Conservation (phyloP, 177 flowering plant genomes). For the Vitis hybrid region DNA sequence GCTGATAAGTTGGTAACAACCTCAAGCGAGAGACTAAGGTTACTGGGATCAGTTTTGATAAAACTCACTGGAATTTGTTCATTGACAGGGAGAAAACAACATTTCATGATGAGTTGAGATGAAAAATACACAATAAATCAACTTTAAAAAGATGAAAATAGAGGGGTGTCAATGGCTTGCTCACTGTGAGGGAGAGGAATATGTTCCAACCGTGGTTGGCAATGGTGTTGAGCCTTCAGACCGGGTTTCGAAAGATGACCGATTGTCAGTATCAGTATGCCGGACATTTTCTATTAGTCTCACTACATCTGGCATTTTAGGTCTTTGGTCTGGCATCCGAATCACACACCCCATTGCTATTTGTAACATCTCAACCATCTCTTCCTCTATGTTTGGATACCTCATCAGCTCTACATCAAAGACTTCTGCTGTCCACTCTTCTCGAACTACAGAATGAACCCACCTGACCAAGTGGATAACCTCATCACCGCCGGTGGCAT, state of each 20-base stretch:
- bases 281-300: slow-evolving; percentile 74
- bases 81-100: slow-evolving; percentile 1
- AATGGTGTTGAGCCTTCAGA: slow-evolving; percentile 46
- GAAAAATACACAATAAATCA: neutral
- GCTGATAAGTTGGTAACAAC: neutral
- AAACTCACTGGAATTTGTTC: neutral
- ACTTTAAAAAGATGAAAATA: neutral
- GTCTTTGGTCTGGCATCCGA: slow-evolving; percentile 80
- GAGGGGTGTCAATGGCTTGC: slow-evolving; percentile 2
- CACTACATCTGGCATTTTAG: slow-evolving; percentile 75
- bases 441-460: slow-evolving; percentile 96
- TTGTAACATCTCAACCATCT: slow-evolving; percentile 93
- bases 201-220: slow-evolving; percentile 18
- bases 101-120: slow-evolving; percentile 6
- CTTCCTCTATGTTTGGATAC: slow-evolving; percentile 87
- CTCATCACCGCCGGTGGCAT: slow-evolving; percentile 75
- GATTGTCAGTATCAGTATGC: slow-evolving; percentile 32
- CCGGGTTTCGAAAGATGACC: slow-evolving; percentile 38
- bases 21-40: neutral
- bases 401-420: slow-evolving; percentile 85
- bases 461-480: slow-evolving; percentile 84
- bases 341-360: slow-evolving; percentile 83
- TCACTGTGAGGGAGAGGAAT: slow-evolving; percentile 11
- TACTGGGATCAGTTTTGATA: neutral
- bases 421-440: slow-evolving; percentile 98